These are phyloP conservation scores for Helicocarpus griseus DNA, from an alignment of 2,329 filamentous ascomycete genomes.

Conservation along the genomic window DNA sequence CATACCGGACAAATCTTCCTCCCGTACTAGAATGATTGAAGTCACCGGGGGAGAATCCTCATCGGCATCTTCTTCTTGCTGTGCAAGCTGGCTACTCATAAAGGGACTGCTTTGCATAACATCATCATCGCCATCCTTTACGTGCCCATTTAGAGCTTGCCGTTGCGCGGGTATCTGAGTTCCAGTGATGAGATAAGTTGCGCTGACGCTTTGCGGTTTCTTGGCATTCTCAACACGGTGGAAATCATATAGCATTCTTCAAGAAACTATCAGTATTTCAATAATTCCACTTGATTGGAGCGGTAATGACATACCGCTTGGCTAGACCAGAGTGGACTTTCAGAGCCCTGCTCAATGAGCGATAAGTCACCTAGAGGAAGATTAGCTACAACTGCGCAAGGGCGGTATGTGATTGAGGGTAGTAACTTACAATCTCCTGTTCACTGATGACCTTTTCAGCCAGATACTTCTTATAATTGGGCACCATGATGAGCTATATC, in stretches of 20 bases:
- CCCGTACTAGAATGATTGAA: conserved; percentile 57
- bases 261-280: background rate
- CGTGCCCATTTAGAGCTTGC: conserved; percentile 28
- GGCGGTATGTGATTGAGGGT: background rate
- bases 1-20: conserved; percentile 62
- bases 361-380: conserved; percentile 66
- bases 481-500: conserved; percentile 24
- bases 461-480: conserved; percentile 60
- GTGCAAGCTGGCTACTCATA: conserved; percentile 57
- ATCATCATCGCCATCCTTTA: conserved; percentile 55
- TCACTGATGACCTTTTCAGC: conserved; percentile 69
- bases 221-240: conserved; percentile 67
- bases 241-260: conserved; percentile 79
- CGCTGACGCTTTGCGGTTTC: conserved; percentile 66
- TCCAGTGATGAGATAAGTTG: conserved; percentile 83
- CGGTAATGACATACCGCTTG: conserved; percentile 61
- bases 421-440: conserved; percentile 53
- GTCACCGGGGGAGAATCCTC: conserved; percentile 42
- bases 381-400: background rate
- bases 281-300: background rate
- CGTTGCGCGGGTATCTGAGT: conserved; percentile 40
- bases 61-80: conserved; percentile 37
- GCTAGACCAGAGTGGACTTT: conserved; percentile 78
- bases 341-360: conserved; percentile 68
- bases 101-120: conserved; percentile 55